phyloP scores from a whole-genome alignment of 495 filamentous ascomycete genomes.

The Penicillium ochrochloron region DNA sequence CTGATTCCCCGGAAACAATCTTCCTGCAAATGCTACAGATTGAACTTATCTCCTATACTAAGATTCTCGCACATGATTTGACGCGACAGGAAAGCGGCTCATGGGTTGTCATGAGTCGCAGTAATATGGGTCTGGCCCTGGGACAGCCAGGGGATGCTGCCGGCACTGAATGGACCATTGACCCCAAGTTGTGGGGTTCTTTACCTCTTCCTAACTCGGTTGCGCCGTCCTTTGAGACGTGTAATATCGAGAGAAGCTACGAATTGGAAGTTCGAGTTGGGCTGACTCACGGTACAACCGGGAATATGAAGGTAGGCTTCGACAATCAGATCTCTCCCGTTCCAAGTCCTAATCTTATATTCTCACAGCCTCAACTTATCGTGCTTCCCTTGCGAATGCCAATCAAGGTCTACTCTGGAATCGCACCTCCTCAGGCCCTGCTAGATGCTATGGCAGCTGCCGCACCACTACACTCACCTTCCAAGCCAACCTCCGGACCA shows the following conservation, averaged over 20 bases:
- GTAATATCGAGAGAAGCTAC: slow-evolving; percentile 83
- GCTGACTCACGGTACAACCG: slow-evolving; percentile 60
- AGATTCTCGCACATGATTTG: slow-evolving; percentile 74
- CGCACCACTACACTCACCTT: slow-evolving; percentile 35
- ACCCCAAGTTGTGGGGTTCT: slow-evolving; percentile 68
- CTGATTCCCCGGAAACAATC: slow-evolving; percentile 63
- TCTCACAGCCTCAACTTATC: slow-evolving; percentile 64
- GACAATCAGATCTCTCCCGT: not conserved
- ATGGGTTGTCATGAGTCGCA: slow-evolving; percentile 71
- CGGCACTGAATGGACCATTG: slow-evolving; percentile 68
- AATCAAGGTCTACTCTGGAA: slow-evolving; percentile 86
- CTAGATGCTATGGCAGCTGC: slow-evolving; percentile 66
- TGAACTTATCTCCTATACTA: slow-evolving; percentile 76
- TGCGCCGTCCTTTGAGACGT: slow-evolving; percentile 83
- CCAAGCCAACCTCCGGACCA: slow-evolving; percentile 29
- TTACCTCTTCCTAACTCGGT: slow-evolving; percentile 78
- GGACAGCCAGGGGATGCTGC: slow-evolving; percentile 59
- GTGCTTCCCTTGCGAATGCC: slow-evolving; percentile 78
- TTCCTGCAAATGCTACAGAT: slow-evolving; percentile 81
- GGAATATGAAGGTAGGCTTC: slow-evolving; percentile 55
- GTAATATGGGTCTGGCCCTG: slow-evolving; percentile 69
- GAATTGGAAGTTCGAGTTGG: slow-evolving; percentile 82
- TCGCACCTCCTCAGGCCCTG: slow-evolving; percentile 77
- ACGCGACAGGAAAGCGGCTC: slow-evolving; percentile 63
- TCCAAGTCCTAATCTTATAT: slow-evolving; percentile 8